Evolutionary conservation across 2,329 filamentous ascomycete genomes (phyloP), one percentile per base, ranked within the genome.

Genomic region (Ophioceras dolichostomum): DNA sequence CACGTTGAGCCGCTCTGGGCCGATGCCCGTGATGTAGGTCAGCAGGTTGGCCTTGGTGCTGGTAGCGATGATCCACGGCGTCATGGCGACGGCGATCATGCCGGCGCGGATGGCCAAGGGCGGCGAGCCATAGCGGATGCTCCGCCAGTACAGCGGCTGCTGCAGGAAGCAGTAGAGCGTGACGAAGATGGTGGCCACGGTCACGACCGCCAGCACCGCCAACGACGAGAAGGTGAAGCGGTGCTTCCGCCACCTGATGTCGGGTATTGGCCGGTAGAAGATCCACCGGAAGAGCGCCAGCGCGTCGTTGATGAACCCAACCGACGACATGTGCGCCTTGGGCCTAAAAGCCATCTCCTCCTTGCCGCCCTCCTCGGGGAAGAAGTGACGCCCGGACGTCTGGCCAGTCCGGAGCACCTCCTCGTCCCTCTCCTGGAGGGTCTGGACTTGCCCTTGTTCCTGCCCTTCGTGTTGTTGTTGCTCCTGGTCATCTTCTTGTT

Each of bases 31-130:
- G 40, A 95, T 60, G 39, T 88, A 60, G 1, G 83, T 81, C 39
- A 96, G 71, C 22, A 94, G 53, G 52, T 95, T 96, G 13, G 86
- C 82, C 58, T 95, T 95, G 69, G 86, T 93, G 53, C 83, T 86
- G 10, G 91, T 77, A 14, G 80, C 85, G 36, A 94, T 66, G 45
- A 95, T 89, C 87, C 88, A 95, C 1, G 89, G 89, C 32, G 91
- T 81, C 69, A 94, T 74, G 10, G 89, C 84, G 12, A 95, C 80
- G 10, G 88, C 79, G 39, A 95, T 75, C 89, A 95, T 95, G 34
- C 89, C 89, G 7, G 87, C 70, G 45, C 89, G 74, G 42, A 95
- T 77, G 9, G 88, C 86, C 39, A 96, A 57, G 1, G 89, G 89
- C 20, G 89, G 89, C 1, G 89, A 94, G 30, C 89, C 89, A 49